Conservation (phyloP, 208 protist species). For the Crithidia brevicula region DNA sequence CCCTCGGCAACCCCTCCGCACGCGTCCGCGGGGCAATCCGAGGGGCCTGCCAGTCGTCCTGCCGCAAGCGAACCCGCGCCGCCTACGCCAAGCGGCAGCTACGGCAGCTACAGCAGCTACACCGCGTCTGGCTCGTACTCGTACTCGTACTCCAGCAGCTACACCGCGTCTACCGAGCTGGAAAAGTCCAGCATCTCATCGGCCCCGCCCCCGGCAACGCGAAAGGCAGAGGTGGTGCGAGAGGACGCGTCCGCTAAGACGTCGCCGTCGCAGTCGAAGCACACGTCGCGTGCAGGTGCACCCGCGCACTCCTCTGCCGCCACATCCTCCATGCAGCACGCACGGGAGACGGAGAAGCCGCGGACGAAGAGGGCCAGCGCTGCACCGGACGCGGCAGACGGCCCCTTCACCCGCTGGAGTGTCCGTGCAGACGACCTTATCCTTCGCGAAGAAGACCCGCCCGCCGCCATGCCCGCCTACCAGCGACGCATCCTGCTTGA, state of each 20-base stretch:
- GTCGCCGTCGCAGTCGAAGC: background rate
- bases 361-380: background rate
- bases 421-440: background rate
- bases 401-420: slow-evolving; percentile 3
- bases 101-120: slow-evolving; percentile 17
- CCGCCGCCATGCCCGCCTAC: slow-evolving; percentile 50
- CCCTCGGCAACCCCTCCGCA: background rate
- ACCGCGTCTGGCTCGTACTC: slow-evolving; percentile 27
- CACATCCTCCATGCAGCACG: background rate
- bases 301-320: background rate
- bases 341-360: background rate
- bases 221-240: background rate
- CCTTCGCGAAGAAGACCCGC: slow-evolving; percentile 29
- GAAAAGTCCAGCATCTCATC: background rate
- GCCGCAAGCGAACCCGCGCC: background rate
- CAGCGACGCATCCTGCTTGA: slow-evolving; percentile 70
- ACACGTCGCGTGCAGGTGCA: background rate
- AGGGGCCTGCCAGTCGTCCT: background rate
- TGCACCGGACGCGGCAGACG: background rate
- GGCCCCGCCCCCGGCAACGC: background rate
- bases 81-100: slow-evolving; percentile 1
- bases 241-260: background rate
- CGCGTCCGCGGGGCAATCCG: background rate
- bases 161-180: slow-evolving; percentile 3
- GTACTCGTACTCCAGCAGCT: slow-evolving; percentile 33